These are phyloP conservation scores for Vinca minor DNA, from an alignment of 257 asterid species.

Conservation along the genomic window DNA sequence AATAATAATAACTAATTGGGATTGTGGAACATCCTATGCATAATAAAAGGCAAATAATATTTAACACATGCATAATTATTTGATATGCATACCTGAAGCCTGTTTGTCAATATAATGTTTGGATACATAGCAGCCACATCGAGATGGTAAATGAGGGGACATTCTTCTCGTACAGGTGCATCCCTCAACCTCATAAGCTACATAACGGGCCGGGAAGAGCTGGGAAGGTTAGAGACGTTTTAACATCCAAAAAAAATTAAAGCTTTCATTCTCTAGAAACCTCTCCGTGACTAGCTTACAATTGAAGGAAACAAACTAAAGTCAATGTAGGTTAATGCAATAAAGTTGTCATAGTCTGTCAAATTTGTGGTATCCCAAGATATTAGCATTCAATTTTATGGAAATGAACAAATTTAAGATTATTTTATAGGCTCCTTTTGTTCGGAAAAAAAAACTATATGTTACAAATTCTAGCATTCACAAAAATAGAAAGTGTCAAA, in stretches of 20 bases:
- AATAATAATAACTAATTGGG: no score
- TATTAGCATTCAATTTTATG: neutral
- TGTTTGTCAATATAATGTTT: conserved; percentile 88
- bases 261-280: neutral
- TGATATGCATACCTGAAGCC: conserved; percentile 81
- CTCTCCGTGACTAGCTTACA: neutral
- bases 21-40: no score
- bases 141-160: conserved; percentile 95
- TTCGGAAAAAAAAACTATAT: neutral
- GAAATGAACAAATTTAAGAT: neutral
- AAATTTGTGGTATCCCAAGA: neutral
- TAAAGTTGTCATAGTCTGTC: neutral
- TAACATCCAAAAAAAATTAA: conserved; percentile 3
- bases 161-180: conserved; percentile 74
- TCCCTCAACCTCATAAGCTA: conserved; percentile 72
- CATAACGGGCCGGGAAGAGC: conserved; percentile 21
- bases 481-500: neutral
- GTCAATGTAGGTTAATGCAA: neutral
- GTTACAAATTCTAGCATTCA: neutral
- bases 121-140: conserved; percentile 99
- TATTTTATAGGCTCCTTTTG: neutral
- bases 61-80: conserved; percentile 12
- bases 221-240: neutral
- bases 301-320: neutral
- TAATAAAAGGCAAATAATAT: conserved; percentile 8